phyloP scores from a whole-genome alignment of 805 yeast species.

The Metschnikowia koreensis region DNA sequence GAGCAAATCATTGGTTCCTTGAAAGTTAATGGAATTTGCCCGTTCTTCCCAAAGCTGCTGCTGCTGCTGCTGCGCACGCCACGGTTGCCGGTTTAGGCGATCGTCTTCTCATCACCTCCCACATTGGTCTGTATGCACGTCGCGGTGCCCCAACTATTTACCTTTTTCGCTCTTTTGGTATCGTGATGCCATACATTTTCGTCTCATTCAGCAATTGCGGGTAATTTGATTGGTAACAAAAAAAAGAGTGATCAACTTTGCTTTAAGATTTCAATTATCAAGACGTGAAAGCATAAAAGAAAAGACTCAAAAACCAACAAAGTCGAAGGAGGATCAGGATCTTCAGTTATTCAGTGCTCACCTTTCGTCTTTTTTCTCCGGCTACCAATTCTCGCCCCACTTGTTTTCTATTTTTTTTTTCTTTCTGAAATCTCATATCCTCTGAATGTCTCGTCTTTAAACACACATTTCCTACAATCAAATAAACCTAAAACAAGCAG shows the following conservation, averaged over 20 bases:
- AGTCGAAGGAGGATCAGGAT: neutral
- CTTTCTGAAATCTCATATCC: neutral
- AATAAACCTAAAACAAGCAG: neutral
- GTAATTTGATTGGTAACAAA: neutral
- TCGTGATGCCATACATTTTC: neutral
- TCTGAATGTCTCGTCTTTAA: neutral
- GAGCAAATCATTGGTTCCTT: no score
- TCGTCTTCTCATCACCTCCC: neutral
- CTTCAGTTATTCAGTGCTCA: neutral
- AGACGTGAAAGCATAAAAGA: neutral
- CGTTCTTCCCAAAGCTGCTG: neutral
- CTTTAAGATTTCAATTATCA: neutral
- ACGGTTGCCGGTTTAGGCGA: neutral
- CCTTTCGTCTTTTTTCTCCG: neutral
- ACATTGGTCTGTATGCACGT: neutral
- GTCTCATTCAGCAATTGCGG: neutral
- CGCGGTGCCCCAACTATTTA: slow-evolving; percentile 7
- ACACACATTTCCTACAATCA: neutral
- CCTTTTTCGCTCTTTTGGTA: slow-evolving; percentile 6
- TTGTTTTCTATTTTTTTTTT: no score
- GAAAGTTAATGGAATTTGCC: no score
- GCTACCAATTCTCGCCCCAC: neutral
- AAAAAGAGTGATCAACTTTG: neutral
- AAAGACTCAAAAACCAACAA: neutral
- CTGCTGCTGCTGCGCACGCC: neutral